phyloP scores from a whole-genome alignment of 257 asterid species.

The Solanum dulcamara region DNA sequence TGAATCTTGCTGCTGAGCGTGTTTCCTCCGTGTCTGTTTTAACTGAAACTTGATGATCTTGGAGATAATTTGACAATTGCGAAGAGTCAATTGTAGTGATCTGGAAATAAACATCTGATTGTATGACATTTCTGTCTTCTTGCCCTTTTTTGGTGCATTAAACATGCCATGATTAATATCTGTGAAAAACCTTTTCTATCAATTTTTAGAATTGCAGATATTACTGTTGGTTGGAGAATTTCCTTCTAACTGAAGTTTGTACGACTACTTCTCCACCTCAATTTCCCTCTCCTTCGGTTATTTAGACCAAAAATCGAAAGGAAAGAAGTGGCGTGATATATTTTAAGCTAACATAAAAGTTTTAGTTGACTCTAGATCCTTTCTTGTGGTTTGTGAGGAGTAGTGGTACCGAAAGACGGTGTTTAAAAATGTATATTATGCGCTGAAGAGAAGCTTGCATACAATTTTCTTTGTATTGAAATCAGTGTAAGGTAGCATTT shows the following conservation, averaged over 20 bases:
- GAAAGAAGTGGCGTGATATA: background rate
- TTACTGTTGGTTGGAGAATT: background rate
- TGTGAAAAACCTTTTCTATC: background rate
- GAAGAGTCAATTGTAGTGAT: background rate
- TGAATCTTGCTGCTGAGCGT: background rate
- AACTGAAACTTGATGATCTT: background rate
- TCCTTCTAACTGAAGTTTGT: background rate
- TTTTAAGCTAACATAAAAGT: background rate
- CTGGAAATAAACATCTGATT: background rate
- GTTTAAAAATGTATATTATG: background rate
- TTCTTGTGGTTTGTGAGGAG: background rate
- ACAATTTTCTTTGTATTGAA: background rate
- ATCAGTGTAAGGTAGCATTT: background rate
- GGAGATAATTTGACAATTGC: background rate
- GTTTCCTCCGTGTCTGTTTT: background rate
- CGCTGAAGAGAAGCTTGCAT: background rate
- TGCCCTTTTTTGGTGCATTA: background rate
- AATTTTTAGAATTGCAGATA: background rate
- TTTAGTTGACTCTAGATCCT: background rate
- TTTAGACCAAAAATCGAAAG: background rate
- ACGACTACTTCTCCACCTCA: background rate
- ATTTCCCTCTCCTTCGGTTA: background rate
- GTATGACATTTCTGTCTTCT: background rate
- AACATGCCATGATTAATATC: background rate
- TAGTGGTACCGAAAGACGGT: background rate